phyloP scores from a whole-genome alignment of 768 basidiomycete genomes.

The Mycena amicta region DNA sequence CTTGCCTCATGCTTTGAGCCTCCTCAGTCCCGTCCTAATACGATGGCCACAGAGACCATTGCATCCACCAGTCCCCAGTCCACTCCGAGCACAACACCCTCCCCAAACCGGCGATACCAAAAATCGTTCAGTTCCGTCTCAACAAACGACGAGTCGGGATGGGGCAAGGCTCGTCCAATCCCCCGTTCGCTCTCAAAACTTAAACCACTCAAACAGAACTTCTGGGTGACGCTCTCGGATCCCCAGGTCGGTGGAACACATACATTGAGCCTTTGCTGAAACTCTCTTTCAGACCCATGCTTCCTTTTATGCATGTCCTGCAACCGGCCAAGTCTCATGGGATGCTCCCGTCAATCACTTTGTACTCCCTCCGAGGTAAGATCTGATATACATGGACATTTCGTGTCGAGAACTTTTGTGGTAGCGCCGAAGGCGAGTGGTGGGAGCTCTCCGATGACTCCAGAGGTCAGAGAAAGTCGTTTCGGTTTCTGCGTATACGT shows the following conservation, averaged over 20 bases:
- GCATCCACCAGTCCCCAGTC: conserved; percentile 5
- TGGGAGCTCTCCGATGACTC: conserved; percentile 91
- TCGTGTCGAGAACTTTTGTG: conserved; percentile 82
- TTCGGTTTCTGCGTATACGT: neutral
- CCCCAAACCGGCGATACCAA: conserved; percentile 28
- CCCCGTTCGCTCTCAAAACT: no score
- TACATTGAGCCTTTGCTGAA: conserved; percentile 12
- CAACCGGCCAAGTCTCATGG: conserved; percentile 92
- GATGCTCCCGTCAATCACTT: conserved; percentile 88
- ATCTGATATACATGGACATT: neutral
- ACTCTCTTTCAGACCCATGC: conserved; percentile 46
- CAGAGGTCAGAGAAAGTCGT: conserved; percentile 42
- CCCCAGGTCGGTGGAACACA: conserved; percentile 70
- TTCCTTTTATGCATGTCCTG: conserved; percentile 91
- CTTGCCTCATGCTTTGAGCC: neutral
- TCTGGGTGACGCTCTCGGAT: conserved; percentile 94
- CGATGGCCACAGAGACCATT: neutral
- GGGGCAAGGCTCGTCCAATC: no score
- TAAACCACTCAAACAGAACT: no score
- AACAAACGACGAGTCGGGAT: conserved; percentile 51
- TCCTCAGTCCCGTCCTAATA: neutral
- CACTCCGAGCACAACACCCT: conserved; percentile 11
- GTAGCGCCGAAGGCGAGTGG: conserved; percentile 88
- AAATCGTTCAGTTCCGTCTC: conserved; percentile 23
- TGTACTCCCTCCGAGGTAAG: conserved; percentile 75